Conservation (phyloP, 176 grass and related monocot species). For the Zizania latifolia region DNA sequence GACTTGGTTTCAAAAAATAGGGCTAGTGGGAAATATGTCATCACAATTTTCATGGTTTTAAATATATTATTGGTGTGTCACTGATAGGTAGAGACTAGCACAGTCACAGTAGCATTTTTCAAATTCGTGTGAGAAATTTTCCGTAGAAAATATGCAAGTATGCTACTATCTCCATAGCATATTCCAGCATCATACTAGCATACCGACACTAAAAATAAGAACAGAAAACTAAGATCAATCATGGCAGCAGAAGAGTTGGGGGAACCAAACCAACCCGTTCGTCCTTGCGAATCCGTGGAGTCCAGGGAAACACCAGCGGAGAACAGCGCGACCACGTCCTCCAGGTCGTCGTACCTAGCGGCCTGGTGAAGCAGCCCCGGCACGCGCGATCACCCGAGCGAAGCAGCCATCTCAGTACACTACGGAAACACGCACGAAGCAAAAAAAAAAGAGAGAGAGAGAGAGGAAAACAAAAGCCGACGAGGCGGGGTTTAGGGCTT, state of each 20-base stretch:
- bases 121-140: too few relatives aligned
- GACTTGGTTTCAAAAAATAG: too few relatives aligned
- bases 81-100: too few relatives aligned
- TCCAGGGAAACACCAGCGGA: slow-evolving; percentile 58
- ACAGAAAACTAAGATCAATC: background rate
- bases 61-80: too few relatives aligned
- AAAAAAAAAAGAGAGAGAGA: too few relatives aligned
- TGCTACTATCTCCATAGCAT: background rate
- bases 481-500: background rate
- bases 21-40: too few relatives aligned
- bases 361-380: slow-evolving; percentile 32
- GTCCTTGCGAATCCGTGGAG: slow-evolving; percentile 72
- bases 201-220: background rate
- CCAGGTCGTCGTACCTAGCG: slow-evolving; percentile 88
- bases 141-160: too few relatives aligned
- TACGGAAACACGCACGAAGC: background rate
- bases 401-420: background rate
- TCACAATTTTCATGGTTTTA: too few relatives aligned
- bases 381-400: background rate
- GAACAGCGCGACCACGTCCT: slow-evolving; percentile 71
- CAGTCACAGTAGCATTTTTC: too few relatives aligned
- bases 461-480: background rate
- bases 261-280: slow-evolving; percentile 59
- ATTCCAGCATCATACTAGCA: background rate
- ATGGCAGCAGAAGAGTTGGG: background rate